Evolutionary conservation across 2,329 filamentous ascomycete species (phyloP), one percentile per base, ranked within the genome.

Genomic region (Tympanopsis confertula): DNA sequence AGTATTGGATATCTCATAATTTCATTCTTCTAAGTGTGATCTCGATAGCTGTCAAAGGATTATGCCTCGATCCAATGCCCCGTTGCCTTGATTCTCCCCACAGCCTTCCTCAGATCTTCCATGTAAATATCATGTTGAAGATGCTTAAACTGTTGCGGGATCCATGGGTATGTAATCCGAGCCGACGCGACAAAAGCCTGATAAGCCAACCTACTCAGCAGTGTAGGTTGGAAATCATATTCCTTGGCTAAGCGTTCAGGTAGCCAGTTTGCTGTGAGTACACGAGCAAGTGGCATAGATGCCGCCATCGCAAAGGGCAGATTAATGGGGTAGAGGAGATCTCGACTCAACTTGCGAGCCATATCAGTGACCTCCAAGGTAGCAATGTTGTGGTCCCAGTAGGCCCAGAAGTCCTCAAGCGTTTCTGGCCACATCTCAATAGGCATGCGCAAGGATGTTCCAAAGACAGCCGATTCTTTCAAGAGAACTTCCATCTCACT

Each of bases 361-460:
- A 53, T 42, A 3, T 50, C 42, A 3, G 51, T 58, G 24, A 62
- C 45, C 19, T 55, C 39, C 13, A 60, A 44, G 2, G 47, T 53
- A 24, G 45, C 50, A 18, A 62, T 47, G 35, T 56, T 50, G 29
- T 50, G 41, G 39, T 62, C 43, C 59, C 58, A 61, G 44, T 62
- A 61, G 13, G 38, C 40, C 56, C 55, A 57, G 39, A 61, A 61
- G 2, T 50, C 56, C 20, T 47, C 47, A 5, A 55, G 48, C 20
- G 45, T 51, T 13, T 38, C 42, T 1, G 59, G 57, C 58, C 59
- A 62, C 51, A 56, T 54, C 13, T 52, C 50, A 1, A 52, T 46
- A 5, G 50, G 52, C 24, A 60, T 50, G 3, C 50, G 46, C 15
- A 55, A 43, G 1, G 51, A 52, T 7, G 44, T 44, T 0, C 48